A percentile compares a stretch with the other conserved stretches of the same genome.
Evolutionary conservation across 2,329 filamentous ascomycete species (phyloP).

Genomic region (Aspergillus floridensis): DNA sequence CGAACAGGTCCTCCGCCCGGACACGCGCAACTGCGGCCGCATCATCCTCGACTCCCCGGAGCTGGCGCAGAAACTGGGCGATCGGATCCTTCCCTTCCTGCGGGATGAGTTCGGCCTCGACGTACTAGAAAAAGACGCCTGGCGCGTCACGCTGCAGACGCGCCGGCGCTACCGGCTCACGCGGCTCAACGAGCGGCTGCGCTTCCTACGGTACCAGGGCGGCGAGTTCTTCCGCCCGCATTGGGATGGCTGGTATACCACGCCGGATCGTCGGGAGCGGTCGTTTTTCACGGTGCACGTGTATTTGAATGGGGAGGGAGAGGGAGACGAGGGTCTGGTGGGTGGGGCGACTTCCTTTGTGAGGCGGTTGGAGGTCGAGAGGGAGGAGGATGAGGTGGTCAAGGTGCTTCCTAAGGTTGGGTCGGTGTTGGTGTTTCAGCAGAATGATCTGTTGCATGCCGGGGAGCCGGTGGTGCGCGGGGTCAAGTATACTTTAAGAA

Average conservation of each 20-base stretch:
- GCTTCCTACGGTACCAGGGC: conserved; percentile 68
- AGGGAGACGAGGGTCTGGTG: conserved; percentile 1
- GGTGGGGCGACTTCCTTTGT: too few relatives aligned
- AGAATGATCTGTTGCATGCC: conserved; percentile 50
- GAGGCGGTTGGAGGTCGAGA: conserved; percentile 2
- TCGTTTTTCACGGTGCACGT: conserved; percentile 56
- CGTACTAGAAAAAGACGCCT: conserved; percentile 5
- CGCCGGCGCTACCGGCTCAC: conserved; percentile 36
- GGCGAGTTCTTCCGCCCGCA: conserved; percentile 74
- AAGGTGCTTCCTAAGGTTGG: conserved; percentile 51
- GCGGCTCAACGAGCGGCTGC: conserved; percentile 67
- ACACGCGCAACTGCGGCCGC: conserved; percentile 66
- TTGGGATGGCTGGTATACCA: conserved; percentile 63
- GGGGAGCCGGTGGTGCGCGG: conserved; percentile 55
- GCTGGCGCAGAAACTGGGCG: conserved; percentile 63
- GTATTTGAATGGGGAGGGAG: conserved; percentile 50
- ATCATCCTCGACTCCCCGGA: conserved; percentile 70
- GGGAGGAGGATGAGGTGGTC: conserved; percentile 18
- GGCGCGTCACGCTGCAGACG: conserved; percentile 12
- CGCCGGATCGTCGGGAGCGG: conserved; percentile 51
- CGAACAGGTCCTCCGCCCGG: conserved; percentile 54
- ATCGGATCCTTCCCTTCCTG: conserved; percentile 41
- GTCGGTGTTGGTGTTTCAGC: conserved; percentile 56
- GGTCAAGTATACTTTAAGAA: conserved; percentile 55
- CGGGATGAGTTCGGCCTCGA: background rate